Evolutionary conservation across 2,329 filamentous ascomycete genomes (phyloP).

Genomic region (Claviceps sp.): DNA sequence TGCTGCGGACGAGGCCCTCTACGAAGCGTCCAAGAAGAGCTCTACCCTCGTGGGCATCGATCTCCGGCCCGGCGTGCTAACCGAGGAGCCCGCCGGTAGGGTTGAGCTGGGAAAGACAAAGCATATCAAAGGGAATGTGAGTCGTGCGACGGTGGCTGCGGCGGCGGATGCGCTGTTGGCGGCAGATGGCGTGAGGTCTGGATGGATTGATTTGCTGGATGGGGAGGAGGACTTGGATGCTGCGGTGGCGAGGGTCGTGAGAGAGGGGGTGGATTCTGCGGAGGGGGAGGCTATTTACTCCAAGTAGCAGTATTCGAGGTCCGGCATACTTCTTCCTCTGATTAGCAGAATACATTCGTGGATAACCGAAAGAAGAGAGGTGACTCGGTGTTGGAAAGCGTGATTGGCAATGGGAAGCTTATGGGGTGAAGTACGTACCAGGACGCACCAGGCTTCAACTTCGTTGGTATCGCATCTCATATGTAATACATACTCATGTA

Average conservation of each 20-base stretch:
- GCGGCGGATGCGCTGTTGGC: constrained; percentile 43
- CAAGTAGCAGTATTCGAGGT: constrained; percentile 5
- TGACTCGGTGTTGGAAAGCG: too few relatives aligned
- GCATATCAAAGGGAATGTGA: constrained; percentile 26
- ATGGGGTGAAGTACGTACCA: too few relatives aligned
- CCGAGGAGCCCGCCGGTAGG: constrained; percentile 32
- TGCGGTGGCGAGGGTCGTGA: constrained; percentile 35
- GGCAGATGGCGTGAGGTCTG: constrained; percentile 29
- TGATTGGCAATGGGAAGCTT: too few relatives aligned
- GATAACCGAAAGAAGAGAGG: too few relatives aligned
- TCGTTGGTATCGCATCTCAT: too few relatives aligned
- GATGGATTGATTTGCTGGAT: constrained; percentile 42
- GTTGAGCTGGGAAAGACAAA: constrained; percentile 34
- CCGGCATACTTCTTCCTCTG: neutral
- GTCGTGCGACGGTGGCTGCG: constrained; percentile 46
- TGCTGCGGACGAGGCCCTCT: constrained; percentile 43
- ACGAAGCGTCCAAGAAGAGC: constrained; percentile 30
- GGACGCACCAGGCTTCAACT: too few relatives aligned
- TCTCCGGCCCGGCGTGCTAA: constrained; percentile 39
- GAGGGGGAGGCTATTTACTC: constrained; percentile 35
- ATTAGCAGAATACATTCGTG: neutral
- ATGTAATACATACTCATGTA: too few relatives aligned
- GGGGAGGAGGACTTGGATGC: constrained; percentile 34
- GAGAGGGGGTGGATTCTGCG: constrained; percentile 34
- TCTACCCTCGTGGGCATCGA: constrained; percentile 33